Evolutionary conservation across 768 basidiomycete species (phyloP).

Genomic region (Trametes punicea): DNA sequence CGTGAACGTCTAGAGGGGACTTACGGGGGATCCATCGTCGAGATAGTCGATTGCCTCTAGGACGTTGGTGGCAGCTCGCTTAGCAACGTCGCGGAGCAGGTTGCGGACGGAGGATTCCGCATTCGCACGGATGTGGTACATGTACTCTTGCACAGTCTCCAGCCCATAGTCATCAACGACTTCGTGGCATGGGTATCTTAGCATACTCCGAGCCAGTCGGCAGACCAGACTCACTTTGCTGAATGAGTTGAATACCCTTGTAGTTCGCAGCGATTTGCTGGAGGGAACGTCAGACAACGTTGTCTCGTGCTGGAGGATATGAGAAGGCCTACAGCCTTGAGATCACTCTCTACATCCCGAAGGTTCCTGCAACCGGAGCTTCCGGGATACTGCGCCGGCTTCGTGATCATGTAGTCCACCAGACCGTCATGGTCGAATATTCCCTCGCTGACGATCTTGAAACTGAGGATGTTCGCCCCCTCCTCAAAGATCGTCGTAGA

Average conservation of each 20-base stretch:
- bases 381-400: constrained; percentile 77
- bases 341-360: constrained; percentile 85
- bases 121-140: constrained; percentile 86
- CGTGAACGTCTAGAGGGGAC: constrained; percentile 20
- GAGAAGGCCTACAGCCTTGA: constrained; percentile 70
- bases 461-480: constrained; percentile 85
- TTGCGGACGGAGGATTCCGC: constrained; percentile 86
- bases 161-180: constrained; percentile 87
- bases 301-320: not conserved
- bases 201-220: constrained; percentile 1
- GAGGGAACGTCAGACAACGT: not conserved
- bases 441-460: constrained; percentile 86
- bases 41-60: constrained; percentile 79
- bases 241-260: constrained; percentile 85
- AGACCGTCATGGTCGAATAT: constrained; percentile 76
- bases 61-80: constrained; percentile 59
- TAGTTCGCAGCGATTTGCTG: constrained; percentile 95
- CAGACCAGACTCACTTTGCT: constrained; percentile 51
- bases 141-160: constrained; percentile 87
- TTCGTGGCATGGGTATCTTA: constrained; percentile 27
- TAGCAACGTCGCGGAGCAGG: constrained; percentile 71
- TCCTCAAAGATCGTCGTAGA: constrained; percentile 91
- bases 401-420: constrained; percentile 75
- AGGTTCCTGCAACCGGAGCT: constrained; percentile 87
- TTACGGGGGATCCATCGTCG: constrained; percentile 82